phyloP scores from a whole-genome alignment of 2,329 filamentous ascomycete genomes.

The Colletotrichum karsti region DNA sequence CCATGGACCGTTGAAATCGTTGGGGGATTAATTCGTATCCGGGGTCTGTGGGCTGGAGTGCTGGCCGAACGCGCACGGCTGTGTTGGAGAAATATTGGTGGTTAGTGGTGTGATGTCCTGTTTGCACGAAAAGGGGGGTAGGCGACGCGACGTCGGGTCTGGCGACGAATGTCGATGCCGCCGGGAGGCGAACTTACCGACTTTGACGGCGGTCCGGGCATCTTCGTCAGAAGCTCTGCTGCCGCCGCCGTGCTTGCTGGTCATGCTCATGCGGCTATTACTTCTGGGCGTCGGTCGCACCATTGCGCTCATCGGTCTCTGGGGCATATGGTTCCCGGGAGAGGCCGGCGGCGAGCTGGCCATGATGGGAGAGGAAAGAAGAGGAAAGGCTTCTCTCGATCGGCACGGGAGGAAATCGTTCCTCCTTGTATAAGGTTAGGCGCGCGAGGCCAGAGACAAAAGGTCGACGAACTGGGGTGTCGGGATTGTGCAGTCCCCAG shows the following conservation, averaged over 20 bases:
- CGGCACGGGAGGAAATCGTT: conserved; percentile 13
- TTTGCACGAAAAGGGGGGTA: conserved; percentile 3
- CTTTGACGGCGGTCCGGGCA: conserved; percentile 90
- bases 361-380: conserved; percentile 54
- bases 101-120: conserved; percentile 24
- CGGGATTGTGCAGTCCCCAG: conserved; percentile 18
- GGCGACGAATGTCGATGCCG: background rate
- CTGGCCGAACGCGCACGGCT: conserved; percentile 94
- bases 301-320: conserved; percentile 84
- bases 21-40: conserved; percentile 96
- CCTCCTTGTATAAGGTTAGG: conserved; percentile 20
- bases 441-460: background rate
- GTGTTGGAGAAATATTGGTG: background rate
- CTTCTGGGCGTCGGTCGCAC: conserved; percentile 77
- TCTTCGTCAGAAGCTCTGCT: conserved; percentile 92
- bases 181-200: conserved; percentile 72
- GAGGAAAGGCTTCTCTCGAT: conserved; percentile 16
- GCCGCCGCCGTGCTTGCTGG: conserved; percentile 76
- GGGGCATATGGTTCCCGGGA: conserved; percentile 58
- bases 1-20: conserved; percentile 91
- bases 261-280: conserved; percentile 86
- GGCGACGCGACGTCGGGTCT: background rate
- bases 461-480: conserved; percentile 12
- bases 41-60: conserved; percentile 83
- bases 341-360: conserved; percentile 76